phyloP scores from a whole-genome alignment of 768 basidiomycete genomes.

The Lentinula detonsa region DNA sequence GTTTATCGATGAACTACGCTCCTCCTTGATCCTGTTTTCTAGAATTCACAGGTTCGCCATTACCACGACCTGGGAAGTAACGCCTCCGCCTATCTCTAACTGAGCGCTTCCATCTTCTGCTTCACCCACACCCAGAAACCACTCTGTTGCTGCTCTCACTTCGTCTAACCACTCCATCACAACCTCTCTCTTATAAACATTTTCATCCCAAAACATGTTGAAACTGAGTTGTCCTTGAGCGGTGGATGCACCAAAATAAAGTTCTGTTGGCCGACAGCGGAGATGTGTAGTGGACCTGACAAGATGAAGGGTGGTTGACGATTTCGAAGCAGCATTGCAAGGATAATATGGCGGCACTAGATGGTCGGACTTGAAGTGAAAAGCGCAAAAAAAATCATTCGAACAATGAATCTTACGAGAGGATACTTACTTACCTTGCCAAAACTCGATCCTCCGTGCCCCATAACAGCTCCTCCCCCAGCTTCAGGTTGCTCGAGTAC shows the following conservation, averaged over 20 bases:
- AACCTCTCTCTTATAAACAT: slow-evolving; percentile 22
- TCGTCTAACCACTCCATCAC: slow-evolving; percentile 31
- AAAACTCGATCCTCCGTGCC: slow-evolving; percentile 29
- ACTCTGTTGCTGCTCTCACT: slow-evolving; percentile 20
- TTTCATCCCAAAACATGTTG: slow-evolving; percentile 21
- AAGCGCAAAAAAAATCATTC: background rate
- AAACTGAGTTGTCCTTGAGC: slow-evolving; percentile 15
- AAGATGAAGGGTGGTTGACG: slow-evolving; percentile 15
- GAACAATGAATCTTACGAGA: background rate
- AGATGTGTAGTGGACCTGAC: slow-evolving; percentile 13
- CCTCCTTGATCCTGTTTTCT: too few species aligned
- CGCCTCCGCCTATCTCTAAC: background rate
- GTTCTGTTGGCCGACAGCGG: slow-evolving; percentile 24
- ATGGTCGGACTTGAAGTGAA: slow-evolving; percentile 11
- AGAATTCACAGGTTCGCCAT: too few species aligned
- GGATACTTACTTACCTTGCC: slow-evolving; percentile 29
- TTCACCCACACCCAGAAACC: slow-evolving; percentile 14
- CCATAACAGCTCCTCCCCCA: slow-evolving; percentile 16
- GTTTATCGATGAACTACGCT: too few species aligned
- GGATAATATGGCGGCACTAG: slow-evolving; percentile 5
- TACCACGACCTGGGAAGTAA: too few species aligned
- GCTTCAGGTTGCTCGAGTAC: slow-evolving; percentile 5
- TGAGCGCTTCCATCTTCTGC: background rate
- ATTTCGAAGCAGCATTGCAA: background rate
- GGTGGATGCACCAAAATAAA: slow-evolving; percentile 23